Conservation (phyloP, 1,284 basidiomycete species). For the Leccinum pseudoinsigne region DNA sequence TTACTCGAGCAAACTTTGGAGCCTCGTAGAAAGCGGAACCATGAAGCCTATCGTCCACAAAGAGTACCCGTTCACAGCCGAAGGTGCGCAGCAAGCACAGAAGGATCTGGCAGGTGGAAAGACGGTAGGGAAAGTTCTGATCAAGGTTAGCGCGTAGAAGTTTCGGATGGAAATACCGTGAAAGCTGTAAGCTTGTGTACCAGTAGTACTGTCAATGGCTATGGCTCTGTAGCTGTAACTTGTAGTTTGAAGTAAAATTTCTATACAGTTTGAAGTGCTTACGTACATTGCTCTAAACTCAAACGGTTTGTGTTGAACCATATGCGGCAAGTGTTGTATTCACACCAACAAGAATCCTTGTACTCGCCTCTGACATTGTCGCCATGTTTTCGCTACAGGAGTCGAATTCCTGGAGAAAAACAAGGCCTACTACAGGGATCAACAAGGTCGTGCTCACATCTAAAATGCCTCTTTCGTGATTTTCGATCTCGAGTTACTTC, state of each 20-base stretch:
- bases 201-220: not conserved
- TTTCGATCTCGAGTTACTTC: conserved; percentile 2
- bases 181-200: not conserved
- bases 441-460: conserved; percentile 20
- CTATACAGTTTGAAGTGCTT: not conserved
- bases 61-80: conserved; percentile 82
- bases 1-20: conserved; percentile 67
- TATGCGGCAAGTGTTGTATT: conserved; percentile 29
- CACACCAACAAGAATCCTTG: conserved; percentile 25
- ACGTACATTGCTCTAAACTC: not conserved
- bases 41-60: conserved; percentile 76
- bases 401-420: conserved; percentile 16
- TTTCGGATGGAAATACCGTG: not conserved
- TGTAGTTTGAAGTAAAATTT: too few relatives aligned
- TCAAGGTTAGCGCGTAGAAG: conserved; percentile 50
- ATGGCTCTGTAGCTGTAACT: too few relatives aligned
- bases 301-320: not conserved
- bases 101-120: conserved; percentile 76
- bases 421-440: conserved; percentile 17
- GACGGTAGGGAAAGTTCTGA: conserved; percentile 81
- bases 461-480: conserved; percentile 19
- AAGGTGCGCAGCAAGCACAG: conserved; percentile 81
- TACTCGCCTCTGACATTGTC: conserved; percentile 22
- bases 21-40: conserved; percentile 56
- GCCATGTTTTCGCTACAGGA: conserved; percentile 22